Conservation (phyloP, 2,329 filamentous ascomycete species). For the Trichoderma sp. region DNA sequence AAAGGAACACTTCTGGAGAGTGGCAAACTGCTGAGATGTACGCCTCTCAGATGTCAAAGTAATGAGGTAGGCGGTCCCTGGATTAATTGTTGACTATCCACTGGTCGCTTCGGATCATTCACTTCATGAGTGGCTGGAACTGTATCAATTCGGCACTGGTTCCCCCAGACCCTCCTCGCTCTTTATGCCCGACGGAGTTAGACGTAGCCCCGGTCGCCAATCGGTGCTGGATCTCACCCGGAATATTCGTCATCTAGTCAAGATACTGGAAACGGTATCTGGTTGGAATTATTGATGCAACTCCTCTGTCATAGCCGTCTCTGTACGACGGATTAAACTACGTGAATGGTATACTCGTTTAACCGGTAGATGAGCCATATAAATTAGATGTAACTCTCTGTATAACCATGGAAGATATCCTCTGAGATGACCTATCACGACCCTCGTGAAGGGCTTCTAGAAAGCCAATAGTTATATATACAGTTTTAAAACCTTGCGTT, state of each 20-base stretch:
- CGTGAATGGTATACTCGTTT: too few relatives aligned
- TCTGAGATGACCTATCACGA: neutral
- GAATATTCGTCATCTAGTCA: neutral
- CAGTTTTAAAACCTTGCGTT: fast-evolving
- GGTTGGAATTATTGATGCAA: too few relatives aligned
- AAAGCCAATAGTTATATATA: neutral
- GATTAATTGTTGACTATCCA: neutral
- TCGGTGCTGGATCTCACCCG: neutral
- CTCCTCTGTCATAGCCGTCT: too few relatives aligned
- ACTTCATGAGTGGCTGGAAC: neutral
- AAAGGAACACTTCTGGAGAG: neutral
- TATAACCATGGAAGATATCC: too few relatives aligned
- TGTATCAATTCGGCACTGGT: neutral
- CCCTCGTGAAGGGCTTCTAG: too few relatives aligned
- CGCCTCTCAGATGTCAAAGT: neutral
- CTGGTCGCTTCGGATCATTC: neutral
- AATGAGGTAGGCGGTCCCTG: neutral
- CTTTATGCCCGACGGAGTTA: neutral
- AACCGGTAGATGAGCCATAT: too few relatives aligned
- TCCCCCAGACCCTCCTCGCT: too few relatives aligned
- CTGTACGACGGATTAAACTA: too few relatives aligned
- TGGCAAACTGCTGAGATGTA: neutral
- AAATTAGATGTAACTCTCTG: too few relatives aligned
- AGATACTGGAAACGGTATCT: too few relatives aligned
- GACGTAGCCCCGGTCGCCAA: neutral